A percentile compares a stretch with the other conserved stretches of the same genome.
Evolutionary conservation across 2,329 filamentous ascomycete species (phyloP).

Genomic region (Botryotinia globosa): DNA sequence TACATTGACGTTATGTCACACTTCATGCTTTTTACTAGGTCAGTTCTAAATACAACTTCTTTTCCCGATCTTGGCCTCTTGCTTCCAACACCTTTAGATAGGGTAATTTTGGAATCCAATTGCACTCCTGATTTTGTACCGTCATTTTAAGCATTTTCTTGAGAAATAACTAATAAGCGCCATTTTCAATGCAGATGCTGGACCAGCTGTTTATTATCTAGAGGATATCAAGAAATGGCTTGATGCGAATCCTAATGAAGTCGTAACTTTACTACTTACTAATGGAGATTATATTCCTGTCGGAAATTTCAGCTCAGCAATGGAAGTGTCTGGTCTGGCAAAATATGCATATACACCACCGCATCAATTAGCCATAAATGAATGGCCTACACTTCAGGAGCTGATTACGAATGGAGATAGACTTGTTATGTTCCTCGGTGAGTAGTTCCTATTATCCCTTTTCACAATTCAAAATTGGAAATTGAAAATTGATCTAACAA

Average conservation of each 20-base stretch:
- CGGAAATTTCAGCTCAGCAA: constrained; percentile 48
- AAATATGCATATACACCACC: constrained; percentile 35
- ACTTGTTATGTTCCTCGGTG: constrained; percentile 69
- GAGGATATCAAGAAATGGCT: constrained; percentile 57
- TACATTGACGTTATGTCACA: constrained; percentile 34
- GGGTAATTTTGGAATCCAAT: neutral
- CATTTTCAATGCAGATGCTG: constrained; percentile 46
- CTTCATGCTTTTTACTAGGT: constrained; percentile 6
- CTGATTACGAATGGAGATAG: constrained; percentile 62
- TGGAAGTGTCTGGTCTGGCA: constrained; percentile 29
- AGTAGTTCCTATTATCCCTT: constrained; percentile 14
- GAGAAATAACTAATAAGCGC: neutral
- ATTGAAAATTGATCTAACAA: neutral
- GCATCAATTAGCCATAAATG: constrained; percentile 43
- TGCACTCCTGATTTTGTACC: neutral
- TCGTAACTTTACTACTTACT: constrained; percentile 62
- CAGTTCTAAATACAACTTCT: neutral
- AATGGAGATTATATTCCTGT: constrained; percentile 58
- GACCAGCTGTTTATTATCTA: constrained; percentile 54
- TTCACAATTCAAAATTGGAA: neutral
- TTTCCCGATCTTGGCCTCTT: neutral
- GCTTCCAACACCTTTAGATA: neutral
- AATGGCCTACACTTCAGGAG: constrained; percentile 67
- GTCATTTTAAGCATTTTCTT: neutral
- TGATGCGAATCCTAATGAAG: constrained; percentile 55